A percentile compares a stretch with the other conserved stretches of the same genome.
phyloP scores from a whole-genome alignment of 75 land plant species.

The Pinus taeda region DNA sequence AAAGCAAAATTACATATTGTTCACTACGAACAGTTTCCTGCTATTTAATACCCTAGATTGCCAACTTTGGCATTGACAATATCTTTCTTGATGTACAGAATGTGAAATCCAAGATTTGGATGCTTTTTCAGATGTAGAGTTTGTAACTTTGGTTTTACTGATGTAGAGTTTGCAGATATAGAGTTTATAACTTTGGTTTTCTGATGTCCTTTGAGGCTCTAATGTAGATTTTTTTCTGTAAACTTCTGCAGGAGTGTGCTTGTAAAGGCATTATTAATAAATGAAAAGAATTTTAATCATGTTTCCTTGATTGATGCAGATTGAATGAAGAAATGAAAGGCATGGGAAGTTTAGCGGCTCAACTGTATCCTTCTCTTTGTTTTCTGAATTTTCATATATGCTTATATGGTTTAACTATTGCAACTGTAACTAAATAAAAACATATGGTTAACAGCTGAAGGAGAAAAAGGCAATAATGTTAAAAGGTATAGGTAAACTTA shows the following conservation, averaged over 20 bases:
- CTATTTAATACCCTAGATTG: too few species aligned
- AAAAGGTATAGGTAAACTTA: neutral
- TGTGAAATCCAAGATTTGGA: too few species aligned
- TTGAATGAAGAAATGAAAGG: slow-evolving; percentile 50
- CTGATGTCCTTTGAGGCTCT: neutral
- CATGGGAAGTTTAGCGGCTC: slow-evolving; percentile 29
- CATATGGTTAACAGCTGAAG: neutral
- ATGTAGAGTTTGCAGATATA: too few species aligned
- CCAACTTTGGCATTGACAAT: too few species aligned
- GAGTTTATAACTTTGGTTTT: neutral
- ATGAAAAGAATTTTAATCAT: neutral
- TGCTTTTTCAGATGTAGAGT: neutral
- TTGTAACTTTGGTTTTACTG: too few species aligned
- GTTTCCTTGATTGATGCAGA: slow-evolving; percentile 13
- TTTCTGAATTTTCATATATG: neutral
- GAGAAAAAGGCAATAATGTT: neutral
- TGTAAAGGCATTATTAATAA: neutral
- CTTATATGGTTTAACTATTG: neutral
- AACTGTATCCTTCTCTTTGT: slow-evolving; percentile 32
- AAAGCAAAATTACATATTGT: too few species aligned
- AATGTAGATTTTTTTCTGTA: neutral
- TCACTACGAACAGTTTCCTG: too few species aligned
- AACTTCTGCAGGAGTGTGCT: neutral
- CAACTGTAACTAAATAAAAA: neutral
- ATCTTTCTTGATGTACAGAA: too few species aligned